Evolutionary conservation across 139 green algal species (phyloP), one percentile per base, ranked within the genome.

Genomic region (Protoeuglena noctilucae): DNA sequence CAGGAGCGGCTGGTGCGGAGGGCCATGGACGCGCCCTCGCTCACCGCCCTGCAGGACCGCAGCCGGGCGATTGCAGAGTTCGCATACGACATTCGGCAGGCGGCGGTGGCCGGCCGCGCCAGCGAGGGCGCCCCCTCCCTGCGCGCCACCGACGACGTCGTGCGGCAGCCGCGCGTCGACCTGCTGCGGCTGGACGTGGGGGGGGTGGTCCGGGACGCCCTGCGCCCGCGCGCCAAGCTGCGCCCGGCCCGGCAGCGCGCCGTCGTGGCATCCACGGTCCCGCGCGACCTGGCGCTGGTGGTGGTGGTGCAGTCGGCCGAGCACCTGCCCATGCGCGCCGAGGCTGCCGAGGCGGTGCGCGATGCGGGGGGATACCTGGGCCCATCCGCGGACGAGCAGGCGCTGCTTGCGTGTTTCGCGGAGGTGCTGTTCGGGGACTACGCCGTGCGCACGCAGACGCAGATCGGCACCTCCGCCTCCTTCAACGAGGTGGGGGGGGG

Each of bases 361-460:
- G 49, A 4, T 4, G 22, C 19, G 29, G 29, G 21, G 14, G n/a
- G 4, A 16, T 28, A 28, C 24, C 21, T 28, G 24, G 46, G 5
- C 46, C 21, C 21, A 22, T 51, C 16, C 46, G 46, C 21, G 7
- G 46, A 22, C 46, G 46, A n/a, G n/a, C n/a, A n/a, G n/a, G n/a
- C n/a, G n/a, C n/a, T 29, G 46, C 46, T 51, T 22, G 5, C 25
- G 9, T 14, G 21, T 6, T 51, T 23, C 12, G 12, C 27, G 7
- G 49, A 55, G 49, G 49, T 55, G 49, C 19, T 29, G 22, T 55
- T 55, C 49, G 21, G 31, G 21, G 21, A 34, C 49, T 18, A 29
- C 4, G 29, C 49, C 5, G 14, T 9, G 49, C 49, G 49, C 21
- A 55, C 49, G 21, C 23, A 16, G 16, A 6, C 29, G 24, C 21